Evolutionary conservation across 306 rosid species (phyloP), one percentile per base, ranked within the genome.

Genomic region (Spatholobus suberectus): DNA sequence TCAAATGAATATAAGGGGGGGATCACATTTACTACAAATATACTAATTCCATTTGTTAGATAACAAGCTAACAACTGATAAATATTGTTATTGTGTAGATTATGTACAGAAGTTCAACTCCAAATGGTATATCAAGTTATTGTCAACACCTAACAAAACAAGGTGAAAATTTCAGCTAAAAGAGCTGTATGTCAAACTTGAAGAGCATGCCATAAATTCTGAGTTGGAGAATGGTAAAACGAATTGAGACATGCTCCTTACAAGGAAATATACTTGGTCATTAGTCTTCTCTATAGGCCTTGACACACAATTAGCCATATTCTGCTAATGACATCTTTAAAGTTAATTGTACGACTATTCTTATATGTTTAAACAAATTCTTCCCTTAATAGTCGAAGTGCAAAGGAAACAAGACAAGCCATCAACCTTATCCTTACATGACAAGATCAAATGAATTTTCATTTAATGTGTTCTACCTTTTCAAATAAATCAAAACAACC

Each of bases 401-500:
- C 51, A 35, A 32, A 75, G 21, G 21, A 20, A 75, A 21, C 1
- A 75, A 57, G 24, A 12, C 77, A 26, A 15, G 6, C 55, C 37
- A 58, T 14, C 21, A 58, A 40, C 10, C 55, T 13, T 14, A 54
- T 13, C 67, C 66, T 1, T 21, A 68, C 20, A 55, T 15, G 43
- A 59, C n/a, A 41, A 63, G 40, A 75, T 24, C 0, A 34, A 51
- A 18, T 1, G 27, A 76, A 41, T 41, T 18, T 26, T 38, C 0
- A 58, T 38, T 38, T 4, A 75, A 14, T 41, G 57, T 41, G 21
- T 4, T 59, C 58, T 15, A 44, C 9, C 57, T 8, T 58, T 76
- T 40, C 58, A 26, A 76, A 76, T 76, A 23, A 47, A 63, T 29
- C 47, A 44, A 63, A 46, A 46, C 35, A 77, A 43, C 6, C 43